Evolutionary conservation across 2,329 filamentous ascomycete genomes (phyloP), one percentile per base, ranked within the genome.

Genomic region (Alternaria viburni): DNA sequence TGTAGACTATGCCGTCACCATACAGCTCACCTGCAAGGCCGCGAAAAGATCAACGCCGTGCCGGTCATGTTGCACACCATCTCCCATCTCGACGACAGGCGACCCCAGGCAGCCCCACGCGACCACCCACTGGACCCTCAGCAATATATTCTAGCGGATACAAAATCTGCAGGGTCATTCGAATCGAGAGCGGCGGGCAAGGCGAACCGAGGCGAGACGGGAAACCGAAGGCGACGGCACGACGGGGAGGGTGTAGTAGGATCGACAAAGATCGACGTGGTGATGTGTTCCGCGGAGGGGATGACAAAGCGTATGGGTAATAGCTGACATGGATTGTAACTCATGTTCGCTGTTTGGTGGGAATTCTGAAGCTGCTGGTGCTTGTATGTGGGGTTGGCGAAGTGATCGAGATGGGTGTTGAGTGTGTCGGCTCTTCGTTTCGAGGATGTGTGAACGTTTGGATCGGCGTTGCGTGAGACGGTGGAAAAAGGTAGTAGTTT

Each of bases 231-330:
- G 17, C n/a, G 30, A 57, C 17, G 52, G 52, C 43, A 44, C 25
- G 25, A 26, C 3, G 25, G 25, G 9, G 21, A 43, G 32, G 23
- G 25, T 17, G 7, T 45, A 19, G 28, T 9, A 41, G n/a, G 41
- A 55, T 21, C 52, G 12, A 45, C 43, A 19, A 7, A 54, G 57
- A 61, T 61, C 43, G 44, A 57, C 58, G 15, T 59, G 6, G 10
- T 15, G 15, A 54, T 47, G 32, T 23, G n/a, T 25, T 57, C 11
- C 32, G 25, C 28, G 30, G 45, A n/a, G 8, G 13, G 10, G 41
- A 15, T 44, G 44, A 49, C 32, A 61, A 44, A 47, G 44, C 32
- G 10, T 21, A 19, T 51, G 41, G 56, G 17, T 25, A 57, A 50
- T 28, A 32, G 25, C n/a, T 5, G 8, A 11, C 41, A 43, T 23